Conservation (phyloP, 2,329 filamentous ascomycete species). For the Dryadomyces quercivorus region DNA sequence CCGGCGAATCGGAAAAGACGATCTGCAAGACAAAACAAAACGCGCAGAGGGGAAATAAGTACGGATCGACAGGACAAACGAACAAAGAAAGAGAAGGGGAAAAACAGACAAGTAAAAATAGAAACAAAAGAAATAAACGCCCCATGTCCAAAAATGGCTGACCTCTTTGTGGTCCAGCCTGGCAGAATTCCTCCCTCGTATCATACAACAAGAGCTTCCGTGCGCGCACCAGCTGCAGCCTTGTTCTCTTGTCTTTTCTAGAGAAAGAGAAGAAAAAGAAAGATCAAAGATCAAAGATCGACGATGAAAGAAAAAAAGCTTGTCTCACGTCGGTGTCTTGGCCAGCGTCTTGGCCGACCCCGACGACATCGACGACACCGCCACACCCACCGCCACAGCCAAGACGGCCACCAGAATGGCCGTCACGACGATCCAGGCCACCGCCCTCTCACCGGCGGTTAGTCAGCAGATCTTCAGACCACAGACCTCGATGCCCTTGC, state of each 20-base stretch:
- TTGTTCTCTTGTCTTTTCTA: not conserved
- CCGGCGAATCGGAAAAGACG: no score
- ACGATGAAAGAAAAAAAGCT: not conserved
- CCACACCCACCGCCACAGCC: not conserved
- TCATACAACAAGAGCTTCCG: not conserved
- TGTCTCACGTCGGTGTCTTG: not conserved
- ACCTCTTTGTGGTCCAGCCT: not conserved
- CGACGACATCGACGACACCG: not conserved
- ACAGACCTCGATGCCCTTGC: slow-evolving; percentile 61
- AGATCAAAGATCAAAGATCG: no score
- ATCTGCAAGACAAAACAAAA: not conserved
- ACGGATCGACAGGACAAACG: no score
- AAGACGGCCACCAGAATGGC: not conserved
- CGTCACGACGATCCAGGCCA: not conserved
- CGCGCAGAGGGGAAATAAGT: no score
- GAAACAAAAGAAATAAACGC: no score
- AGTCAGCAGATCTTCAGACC: slow-evolving; percentile 55
- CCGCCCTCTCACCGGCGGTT: slow-evolving; percentile 2
- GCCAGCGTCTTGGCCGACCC: no score
- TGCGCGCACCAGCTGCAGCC: no score
- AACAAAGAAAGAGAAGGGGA: no score
- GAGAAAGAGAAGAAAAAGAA: not conserved
- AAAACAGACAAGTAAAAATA: no score
- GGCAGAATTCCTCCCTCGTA: not conserved
- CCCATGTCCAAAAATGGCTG: not conserved